These are phyloP conservation scores for Nephromyces sp. DNA, from an alignment of 169 alveolate genomes.

Conservation along the genomic window DNA sequence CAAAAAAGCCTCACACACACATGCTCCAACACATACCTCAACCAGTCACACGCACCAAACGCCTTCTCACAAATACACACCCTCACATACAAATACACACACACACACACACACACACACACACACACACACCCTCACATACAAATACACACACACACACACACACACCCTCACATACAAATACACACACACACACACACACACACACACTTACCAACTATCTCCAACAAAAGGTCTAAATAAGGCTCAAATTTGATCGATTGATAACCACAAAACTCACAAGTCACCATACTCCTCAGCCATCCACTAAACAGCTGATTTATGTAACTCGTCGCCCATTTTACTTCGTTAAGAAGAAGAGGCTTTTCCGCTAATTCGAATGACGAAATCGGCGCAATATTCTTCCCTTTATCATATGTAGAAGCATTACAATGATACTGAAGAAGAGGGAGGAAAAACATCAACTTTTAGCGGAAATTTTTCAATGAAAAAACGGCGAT, in stretches of 20 bases:
- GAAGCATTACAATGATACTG: too few species aligned
- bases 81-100: neutral
- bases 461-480: too few species aligned
- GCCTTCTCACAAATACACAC: neutral
- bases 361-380: too few species aligned
- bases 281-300: slow-evolving; percentile 40
- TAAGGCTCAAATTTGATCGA: slow-evolving; percentile 43
- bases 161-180: neutral
- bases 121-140: neutral
- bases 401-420: too few species aligned
- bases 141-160: neutral
- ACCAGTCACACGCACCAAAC: neutral
- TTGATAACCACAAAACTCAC: slow-evolving; percentile 30
- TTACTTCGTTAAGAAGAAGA: slow-evolving; percentile 37
- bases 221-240: slow-evolving; percentile 43
- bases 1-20: too few species aligned
- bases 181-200: neutral
- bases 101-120: neutral
- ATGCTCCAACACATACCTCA: neutral
- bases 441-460: too few species aligned
- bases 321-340: slow-evolving; percentile 39
- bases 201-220: slow-evolving; percentile 17
- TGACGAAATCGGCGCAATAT: too few species aligned
- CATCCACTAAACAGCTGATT: slow-evolving; percentile 51
- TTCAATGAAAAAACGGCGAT: too few species aligned